phyloP scores from a whole-genome alignment of 495 filamentous ascomycete genomes.

The Penicillium ucsense region DNA sequence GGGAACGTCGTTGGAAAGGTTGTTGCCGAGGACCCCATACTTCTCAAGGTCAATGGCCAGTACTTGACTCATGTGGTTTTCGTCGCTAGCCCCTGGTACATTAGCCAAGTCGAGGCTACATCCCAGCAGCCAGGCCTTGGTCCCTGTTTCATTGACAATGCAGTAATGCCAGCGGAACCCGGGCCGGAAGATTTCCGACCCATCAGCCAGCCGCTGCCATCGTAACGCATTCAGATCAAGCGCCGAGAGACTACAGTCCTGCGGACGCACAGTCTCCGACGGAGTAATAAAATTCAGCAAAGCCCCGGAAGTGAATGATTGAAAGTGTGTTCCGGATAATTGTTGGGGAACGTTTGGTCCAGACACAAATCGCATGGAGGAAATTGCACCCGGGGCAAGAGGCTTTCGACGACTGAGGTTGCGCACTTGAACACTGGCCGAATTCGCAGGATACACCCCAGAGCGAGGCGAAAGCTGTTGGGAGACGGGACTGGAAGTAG shows the following conservation, averaged over 20 bases:
- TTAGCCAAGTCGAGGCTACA: constrained; percentile 60
- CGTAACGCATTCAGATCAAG: constrained; percentile 76
- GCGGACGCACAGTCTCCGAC: constrained; percentile 68
- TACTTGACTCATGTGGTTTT: constrained; percentile 90
- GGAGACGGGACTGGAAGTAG: constrained; percentile 25
- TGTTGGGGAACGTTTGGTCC: constrained; percentile 82
- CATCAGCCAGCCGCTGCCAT: constrained; percentile 91
- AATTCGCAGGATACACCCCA: constrained; percentile 80
- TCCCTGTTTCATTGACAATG: constrained; percentile 82
- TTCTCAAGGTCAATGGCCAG: constrained; percentile 80
- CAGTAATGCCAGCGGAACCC: constrained; percentile 97
- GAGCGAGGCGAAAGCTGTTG: constrained; percentile 42
- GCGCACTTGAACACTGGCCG: constrained; percentile 73
- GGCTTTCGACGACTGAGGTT: constrained; percentile 60
- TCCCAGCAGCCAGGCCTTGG: constrained; percentile 93
- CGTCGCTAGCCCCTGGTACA: constrained; percentile 45
- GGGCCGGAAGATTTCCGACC: constrained; percentile 78
- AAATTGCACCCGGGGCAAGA: constrained; percentile 79
- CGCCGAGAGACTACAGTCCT: constrained; percentile 82
- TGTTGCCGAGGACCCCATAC: constrained; percentile 80
- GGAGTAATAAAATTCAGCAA: constrained; percentile 91
- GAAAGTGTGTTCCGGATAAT: constrained; percentile 83
- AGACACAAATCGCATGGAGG: constrained; percentile 78
- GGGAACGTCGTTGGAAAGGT: constrained; percentile 48
- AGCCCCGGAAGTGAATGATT: constrained; percentile 86